A percentile compares a stretch with the other conserved stretches of the same genome.
Evolutionary conservation across 1,139 yeast species (phyloP).

Genomic region (Petasospora rhodanensis): DNA sequence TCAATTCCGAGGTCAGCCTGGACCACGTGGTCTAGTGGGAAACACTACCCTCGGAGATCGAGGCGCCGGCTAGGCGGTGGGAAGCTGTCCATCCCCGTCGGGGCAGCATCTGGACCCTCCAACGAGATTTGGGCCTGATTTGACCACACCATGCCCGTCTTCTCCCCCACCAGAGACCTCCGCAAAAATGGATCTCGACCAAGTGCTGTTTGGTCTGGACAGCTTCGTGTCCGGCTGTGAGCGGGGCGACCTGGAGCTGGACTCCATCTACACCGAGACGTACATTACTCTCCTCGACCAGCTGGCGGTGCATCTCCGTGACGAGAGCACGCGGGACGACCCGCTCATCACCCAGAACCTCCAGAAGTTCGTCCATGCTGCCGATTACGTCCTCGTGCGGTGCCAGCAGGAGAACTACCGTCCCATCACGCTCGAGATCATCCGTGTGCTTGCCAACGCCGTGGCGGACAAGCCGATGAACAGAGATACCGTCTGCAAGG

Average conservation of each 20-base stretch:
- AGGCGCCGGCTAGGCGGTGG: no score
- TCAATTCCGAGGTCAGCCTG: no score
- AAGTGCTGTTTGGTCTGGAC: slow-evolving; percentile 23
- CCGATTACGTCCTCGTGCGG: slow-evolving; percentile 12
- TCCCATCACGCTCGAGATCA: slow-evolving; percentile 13
- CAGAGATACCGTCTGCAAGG: slow-evolving; percentile 11
- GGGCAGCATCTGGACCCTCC: no score
- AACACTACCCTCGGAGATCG: no score
- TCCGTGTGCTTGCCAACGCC: slow-evolving; percentile 23
- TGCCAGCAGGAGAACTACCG: slow-evolving; percentile 4
- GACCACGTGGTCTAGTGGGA: no score
- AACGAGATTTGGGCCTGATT: no score
- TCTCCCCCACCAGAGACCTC: no score
- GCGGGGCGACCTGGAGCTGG: slow-evolving; percentile 6
- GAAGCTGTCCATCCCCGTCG: no score
- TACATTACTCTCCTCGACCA: slow-evolving; percentile 21
- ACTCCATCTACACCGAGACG: slow-evolving; percentile 20
- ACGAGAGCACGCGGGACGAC: slow-evolving; percentile 12
- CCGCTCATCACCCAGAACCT: slow-evolving; percentile 14
- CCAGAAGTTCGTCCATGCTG: slow-evolving; percentile 11
- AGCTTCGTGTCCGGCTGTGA: slow-evolving; percentile 19
- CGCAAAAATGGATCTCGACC: slow-evolving; percentile 21
- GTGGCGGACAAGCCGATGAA: slow-evolving; percentile 24
- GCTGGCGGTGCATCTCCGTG: slow-evolving; percentile 20
- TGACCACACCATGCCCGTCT: no score